Base-by-base conservation (phyloP, 345 rosid genomes). In the Eucalyptus cloeziana region DNA sequence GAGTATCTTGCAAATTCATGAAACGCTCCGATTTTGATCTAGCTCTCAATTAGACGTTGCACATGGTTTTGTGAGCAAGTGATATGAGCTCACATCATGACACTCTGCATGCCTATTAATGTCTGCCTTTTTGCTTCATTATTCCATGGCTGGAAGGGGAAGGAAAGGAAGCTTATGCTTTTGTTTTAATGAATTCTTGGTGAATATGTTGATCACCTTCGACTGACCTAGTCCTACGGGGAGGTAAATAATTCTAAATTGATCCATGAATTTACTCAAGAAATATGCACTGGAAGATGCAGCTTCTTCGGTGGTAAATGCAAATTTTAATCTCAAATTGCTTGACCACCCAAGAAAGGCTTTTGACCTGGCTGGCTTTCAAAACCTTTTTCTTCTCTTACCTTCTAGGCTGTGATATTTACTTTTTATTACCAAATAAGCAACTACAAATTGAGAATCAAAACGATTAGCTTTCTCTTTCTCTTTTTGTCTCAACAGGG, bases 401-500 rank as follows among this genome's bases (percentile, higher is more conserved):
- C 83, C 83, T 76, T 37, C 47, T 10, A 76, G 83, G 27, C 27
- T 12, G 13, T 79, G 40, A 16, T 71, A 25, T 43, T 7, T 25
- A 37, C 14, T 62, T 64, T 87, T 67, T 24, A 30, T 87, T 51
- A 40, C 24, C 15, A 31, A 33, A 76, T 25, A 22, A 88, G 45
- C 30, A 40, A 79, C 64, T 37, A 21, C 13, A 37, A 37, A 76
- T 76, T 76, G 83, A 76, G 27, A 76, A 21, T 76, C 45, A 76
- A 37, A 76, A 21, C 13, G 22, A 22, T 45, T 6, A 50, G 21
- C 25, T 86, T 22, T 49, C 25, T 86, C 27, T n/a, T 30, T 27
- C 33, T 85, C 56, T 83, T 40, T 44, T n/a, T 43, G n/a, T 79
- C n/a, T 87, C 86, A 87, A 89, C 97, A 97, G 99, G 93, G 98